These are phyloP conservation scores for Boechera stricta DNA, from an alignment of 345 rosid species.

Conservation along the genomic window DNA sequence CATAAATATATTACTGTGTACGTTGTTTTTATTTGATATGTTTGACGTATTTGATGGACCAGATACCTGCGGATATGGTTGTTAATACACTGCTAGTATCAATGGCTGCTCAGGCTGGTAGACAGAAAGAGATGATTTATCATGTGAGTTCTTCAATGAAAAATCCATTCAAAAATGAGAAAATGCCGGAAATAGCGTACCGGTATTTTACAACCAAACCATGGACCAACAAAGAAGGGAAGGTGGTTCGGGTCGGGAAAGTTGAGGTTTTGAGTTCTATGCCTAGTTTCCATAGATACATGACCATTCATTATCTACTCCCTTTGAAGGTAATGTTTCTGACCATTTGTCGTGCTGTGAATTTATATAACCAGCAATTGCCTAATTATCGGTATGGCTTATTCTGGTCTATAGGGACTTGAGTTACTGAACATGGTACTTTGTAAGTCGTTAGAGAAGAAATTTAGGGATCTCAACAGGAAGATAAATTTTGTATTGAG, in stretches of 20 bases:
- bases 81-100: conserved; percentile 69
- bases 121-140: conserved; percentile 50
- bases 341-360: not conserved
- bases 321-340: conserved; percentile 60
- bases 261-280: conserved; percentile 56
- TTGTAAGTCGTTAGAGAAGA: conserved; percentile 34
- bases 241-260: conserved; percentile 59
- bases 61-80: conserved; percentile 93
- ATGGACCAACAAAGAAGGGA: conserved; percentile 83
- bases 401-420: conserved; percentile 35
- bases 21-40: not conserved
- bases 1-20: not conserved
- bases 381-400: not conserved
- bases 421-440: conserved; percentile 34
- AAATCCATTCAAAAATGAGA: conserved; percentile 52
- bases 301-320: conserved; percentile 64
- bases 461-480: conserved; percentile 5
- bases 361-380: not conserved
- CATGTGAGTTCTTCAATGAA: conserved; percentile 75
- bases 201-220: conserved; percentile 68
- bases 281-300: conserved; percentile 77
- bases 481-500: conserved; percentile 17
- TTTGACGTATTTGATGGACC: not conserved
- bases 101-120: conserved; percentile 55
- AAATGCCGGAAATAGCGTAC: conserved; percentile 53